A percentile compares a stretch with the other conserved stretches of the same genome.
Conservation (phyloP, 345 rosid genomes). For the Turnera subulata region DNA sequence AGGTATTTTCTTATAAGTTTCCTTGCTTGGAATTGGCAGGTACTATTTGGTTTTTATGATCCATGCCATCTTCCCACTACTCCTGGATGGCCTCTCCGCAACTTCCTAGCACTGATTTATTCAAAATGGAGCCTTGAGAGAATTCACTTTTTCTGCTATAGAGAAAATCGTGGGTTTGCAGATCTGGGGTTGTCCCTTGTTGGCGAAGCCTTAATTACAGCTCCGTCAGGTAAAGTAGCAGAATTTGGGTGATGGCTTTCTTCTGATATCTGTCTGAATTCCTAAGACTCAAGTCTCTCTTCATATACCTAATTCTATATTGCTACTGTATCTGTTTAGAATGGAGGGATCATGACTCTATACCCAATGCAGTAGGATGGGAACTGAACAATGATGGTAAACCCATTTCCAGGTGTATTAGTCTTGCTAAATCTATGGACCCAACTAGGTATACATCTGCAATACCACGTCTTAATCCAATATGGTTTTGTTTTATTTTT, state of each 20-base stretch:
- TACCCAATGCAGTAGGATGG: conserved; percentile 88
- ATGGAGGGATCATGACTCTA: conserved; percentile 40
- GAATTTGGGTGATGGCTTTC: conserved; percentile 31
- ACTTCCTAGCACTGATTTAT: conserved; percentile 69
- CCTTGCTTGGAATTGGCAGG: conserved; percentile 34
- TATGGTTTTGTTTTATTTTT: conserved; percentile 5
- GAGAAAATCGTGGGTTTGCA: conserved; percentile 88
- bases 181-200: conserved; percentile 77
- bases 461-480: conserved; percentile 4
- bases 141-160: conserved; percentile 70
- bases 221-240: conserved; percentile 57
- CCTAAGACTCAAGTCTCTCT: conserved; percentile 4
- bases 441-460: conserved; percentile 54
- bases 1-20: conserved; percentile 1
- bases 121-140: conserved; percentile 69
- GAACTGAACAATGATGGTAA: conserved; percentile 65
- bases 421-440: conserved; percentile 92
- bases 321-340: conserved; percentile 26
- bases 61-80: conserved; percentile 84
- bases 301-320: conserved; percentile 3
- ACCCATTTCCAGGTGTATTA: conserved; percentile 53
- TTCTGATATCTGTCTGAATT: conserved; percentile 16
- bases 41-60: conserved; percentile 82
- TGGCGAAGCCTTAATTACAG: conserved; percentile 61
- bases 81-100: conserved; percentile 99